A percentile compares a stretch with the other conserved stretches of the same genome.
phyloP scores from a whole-genome alignment of 257 asterid genomes.

The Datura wrightii region DNA sequence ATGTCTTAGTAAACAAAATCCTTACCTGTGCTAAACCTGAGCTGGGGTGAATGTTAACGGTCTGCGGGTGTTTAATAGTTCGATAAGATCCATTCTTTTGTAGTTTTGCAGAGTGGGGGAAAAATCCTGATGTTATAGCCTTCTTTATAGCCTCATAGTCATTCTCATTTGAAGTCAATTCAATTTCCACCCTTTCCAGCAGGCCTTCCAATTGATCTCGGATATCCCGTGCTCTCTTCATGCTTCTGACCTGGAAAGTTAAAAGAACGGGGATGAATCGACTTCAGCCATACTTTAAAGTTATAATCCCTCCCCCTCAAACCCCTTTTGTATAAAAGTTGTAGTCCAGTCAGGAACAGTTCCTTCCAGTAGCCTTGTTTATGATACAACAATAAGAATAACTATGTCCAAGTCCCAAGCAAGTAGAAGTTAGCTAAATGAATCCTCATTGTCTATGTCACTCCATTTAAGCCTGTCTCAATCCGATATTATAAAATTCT shows the following conservation, averaged over 20 bases:
- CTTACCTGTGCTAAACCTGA: slow-evolving; percentile 84
- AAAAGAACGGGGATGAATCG: slow-evolving; percentile 22
- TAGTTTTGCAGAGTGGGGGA: slow-evolving; percentile 80
- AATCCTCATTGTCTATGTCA: background rate
- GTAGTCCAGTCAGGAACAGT: background rate
- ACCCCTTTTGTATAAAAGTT: background rate
- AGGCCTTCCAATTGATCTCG: slow-evolving; percentile 93
- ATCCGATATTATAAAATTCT: background rate
- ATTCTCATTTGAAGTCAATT: slow-evolving; percentile 58
- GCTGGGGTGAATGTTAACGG: slow-evolving; percentile 89
- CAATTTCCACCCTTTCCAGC: slow-evolving; percentile 90
- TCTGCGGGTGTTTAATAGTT: slow-evolving; percentile 87
- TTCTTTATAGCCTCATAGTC: slow-evolving; percentile 76
- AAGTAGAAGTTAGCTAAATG: background rate
- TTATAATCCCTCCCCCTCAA: background rate
- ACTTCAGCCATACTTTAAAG: background rate
- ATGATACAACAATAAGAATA: slow-evolving; percentile 15
- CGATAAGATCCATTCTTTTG: slow-evolving; percentile 87
- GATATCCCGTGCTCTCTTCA: slow-evolving; percentile 95
- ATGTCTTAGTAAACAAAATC: slow-evolving; percentile 6
- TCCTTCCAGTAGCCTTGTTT: background rate
- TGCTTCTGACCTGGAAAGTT: slow-evolving; percentile 78
- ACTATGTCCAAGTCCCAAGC: background rate
- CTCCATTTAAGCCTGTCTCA: slow-evolving; percentile 4
- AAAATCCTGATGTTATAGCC: slow-evolving; percentile 82